Base-by-base conservation (phyloP, 495 filamentous ascomycete species). In the Penicillium paxilli region DNA sequence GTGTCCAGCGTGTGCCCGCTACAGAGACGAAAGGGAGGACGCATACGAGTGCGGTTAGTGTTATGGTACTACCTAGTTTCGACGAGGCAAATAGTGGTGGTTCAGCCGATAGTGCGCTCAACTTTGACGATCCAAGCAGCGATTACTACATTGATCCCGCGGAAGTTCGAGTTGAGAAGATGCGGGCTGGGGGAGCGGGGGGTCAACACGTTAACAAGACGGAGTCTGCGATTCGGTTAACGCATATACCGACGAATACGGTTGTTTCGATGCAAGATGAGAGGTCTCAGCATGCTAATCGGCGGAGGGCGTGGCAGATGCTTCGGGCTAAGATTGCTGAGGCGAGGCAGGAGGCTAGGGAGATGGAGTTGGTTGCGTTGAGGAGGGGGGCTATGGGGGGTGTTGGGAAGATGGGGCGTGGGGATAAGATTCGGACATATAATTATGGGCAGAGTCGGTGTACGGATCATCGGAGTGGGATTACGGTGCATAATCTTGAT, bases 121-220 rank as follows among this genome's bases (percentile, higher is more conserved):
- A 88, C 58, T 82, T 87, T 61, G 83, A 91, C 45, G 87, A 98
- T 58, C 94, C 94, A 0, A 86, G 83, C 33, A 93, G 87, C 67
- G 90, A 96, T 65, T 96, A 92, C 73, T 93, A 93, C 68, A 80
- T 98, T 51, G 85, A 93, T 70, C 84, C 90, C 9, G 81, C 85
- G 56, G 93, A 98, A 54, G 95, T 98, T 30, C 80, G 84, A 35
- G 79, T 83, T 8, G 95, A 98, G 63, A 88, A 89, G 59, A 96
- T 98, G 92, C 83, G 92, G 24, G 91, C 94, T 1, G 78, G 88
- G 45, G 94, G 94, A 24, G 92, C 94, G 2, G 94, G 94, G 16
- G 94, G 94, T 5, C 94, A 98, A 74, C 95, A 98, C 67, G 94
- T 98, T 65, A 98, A 98, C 70, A 97, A 89, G 57, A 98, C 94